Evolutionary conservation across 148 eudicot species (phyloP).

Genomic region (Linanthus parryae): DNA sequence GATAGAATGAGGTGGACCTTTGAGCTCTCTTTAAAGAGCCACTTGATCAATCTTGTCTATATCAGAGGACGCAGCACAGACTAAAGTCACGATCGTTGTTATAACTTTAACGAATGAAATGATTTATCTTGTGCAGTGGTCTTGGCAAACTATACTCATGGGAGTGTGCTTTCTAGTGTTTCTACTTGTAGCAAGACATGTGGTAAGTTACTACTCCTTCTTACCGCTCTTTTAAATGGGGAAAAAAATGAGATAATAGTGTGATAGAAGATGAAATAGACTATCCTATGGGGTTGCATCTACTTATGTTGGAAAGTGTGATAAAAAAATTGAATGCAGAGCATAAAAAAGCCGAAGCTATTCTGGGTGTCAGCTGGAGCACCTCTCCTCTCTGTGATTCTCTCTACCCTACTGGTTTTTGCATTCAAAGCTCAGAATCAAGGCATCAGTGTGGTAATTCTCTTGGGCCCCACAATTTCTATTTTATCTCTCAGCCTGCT

Average conservation of each 20-base stretch:
- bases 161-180: conserved; percentile 49
- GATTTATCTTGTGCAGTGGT: conserved; percentile 51
- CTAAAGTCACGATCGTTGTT: no score
- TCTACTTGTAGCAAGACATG: conserved; percentile 42
- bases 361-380: conserved; percentile 74
- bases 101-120: no score
- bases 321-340: conserved; percentile 24
- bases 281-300: neutral
- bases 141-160: conserved; percentile 59
- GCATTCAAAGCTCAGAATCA: conserved; percentile 49
- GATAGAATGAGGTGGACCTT: no score
- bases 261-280: neutral
- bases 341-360: conserved; percentile 45
- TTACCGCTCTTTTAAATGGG: neutral
- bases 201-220: conserved; percentile 28
- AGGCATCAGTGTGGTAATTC: conserved; percentile 49
- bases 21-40: no score
- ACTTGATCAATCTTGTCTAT: no score
- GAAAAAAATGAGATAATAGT: neutral
- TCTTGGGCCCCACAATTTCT: neutral
- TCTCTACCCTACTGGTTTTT: conserved; percentile 46
- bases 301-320: neutral
- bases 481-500: neutral
- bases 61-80: no score
- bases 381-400: conserved; percentile 51